Evolutionary conservation across 805 yeast genomes (phyloP).

Genomic region (Saccharomycopsis fermentans): DNA sequence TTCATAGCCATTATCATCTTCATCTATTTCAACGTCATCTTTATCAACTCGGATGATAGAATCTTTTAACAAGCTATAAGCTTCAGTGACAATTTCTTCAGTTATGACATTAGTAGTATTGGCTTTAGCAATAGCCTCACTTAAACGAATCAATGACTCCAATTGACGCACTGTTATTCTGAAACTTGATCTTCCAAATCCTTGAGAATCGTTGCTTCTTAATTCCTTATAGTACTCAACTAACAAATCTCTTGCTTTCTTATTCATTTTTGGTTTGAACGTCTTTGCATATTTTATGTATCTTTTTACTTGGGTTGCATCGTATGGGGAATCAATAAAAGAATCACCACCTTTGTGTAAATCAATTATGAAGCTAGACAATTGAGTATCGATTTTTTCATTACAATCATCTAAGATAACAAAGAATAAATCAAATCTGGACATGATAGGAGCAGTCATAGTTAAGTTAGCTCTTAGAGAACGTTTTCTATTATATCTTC

Average conservation of each 20-base stretch:
- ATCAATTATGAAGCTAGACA: slow-evolving; percentile 88
- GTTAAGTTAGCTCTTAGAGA: slow-evolving; percentile 78
- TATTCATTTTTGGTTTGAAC: slow-evolving; percentile 80
- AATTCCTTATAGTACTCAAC: slow-evolving; percentile 76
- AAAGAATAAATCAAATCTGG: slow-evolving; percentile 91
- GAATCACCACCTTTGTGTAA: slow-evolving; percentile 84
- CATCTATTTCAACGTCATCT: slow-evolving; percentile 83
- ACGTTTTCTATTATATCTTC: slow-evolving; percentile 81
- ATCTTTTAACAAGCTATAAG: slow-evolving; percentile 79
- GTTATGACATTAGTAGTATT: slow-evolving; percentile 86
- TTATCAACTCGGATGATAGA: slow-evolving; percentile 89
- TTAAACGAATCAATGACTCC: slow-evolving; percentile 84
- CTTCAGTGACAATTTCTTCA: slow-evolving; percentile 83
- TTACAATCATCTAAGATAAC: slow-evolving; percentile 93
- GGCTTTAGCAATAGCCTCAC: slow-evolving; percentile 95
- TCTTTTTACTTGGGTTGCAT: slow-evolving; percentile 78
- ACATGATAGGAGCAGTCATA: slow-evolving; percentile 98
- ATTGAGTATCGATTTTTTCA: slow-evolving; percentile 76
- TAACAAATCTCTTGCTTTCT: slow-evolving; percentile 66
- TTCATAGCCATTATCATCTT: slow-evolving; percentile 32
- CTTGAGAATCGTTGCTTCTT: slow-evolving; percentile 85
- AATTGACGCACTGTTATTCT: slow-evolving; percentile 95
- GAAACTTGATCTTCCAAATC: slow-evolving; percentile 74
- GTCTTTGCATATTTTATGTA: slow-evolving; percentile 89
- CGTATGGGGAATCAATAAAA: slow-evolving; percentile 82